Evolutionary conservation across 805 yeast genomes (phyloP), one percentile per base, ranked within the genome.

Genomic region (Scheffersomyces stipitis): DNA sequence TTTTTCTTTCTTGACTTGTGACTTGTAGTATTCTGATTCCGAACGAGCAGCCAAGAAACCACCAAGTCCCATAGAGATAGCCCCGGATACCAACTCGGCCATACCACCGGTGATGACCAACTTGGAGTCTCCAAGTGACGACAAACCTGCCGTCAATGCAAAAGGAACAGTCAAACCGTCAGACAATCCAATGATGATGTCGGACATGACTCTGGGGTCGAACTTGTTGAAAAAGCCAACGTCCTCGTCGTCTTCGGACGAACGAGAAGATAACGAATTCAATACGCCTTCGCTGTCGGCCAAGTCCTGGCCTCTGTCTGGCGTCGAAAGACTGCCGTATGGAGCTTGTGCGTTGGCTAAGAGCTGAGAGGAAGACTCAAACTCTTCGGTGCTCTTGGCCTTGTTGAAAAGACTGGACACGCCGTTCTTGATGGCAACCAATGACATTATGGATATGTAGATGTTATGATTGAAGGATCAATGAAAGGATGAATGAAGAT

Each of bases 91-190:
- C 49, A 91, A 78, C 69, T 91, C 99, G 7, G 98, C 98, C 76
- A 91, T 78, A 16, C 98, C 99, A 73, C 98, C 99, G 18, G 98
- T 89, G 43, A 91, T 89, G 34, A 91, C 99, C 45, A 91, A 75
- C 59, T 78, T 84, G 13, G 96, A 71, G 60, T 87, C 86, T 36
- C 99, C 99, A 36, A 91, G 74, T 1, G 95, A 83, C 1, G 96
- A 84, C 38, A 91, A 74, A 33, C 98, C 99, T 0, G 99, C 98
- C 1, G 98, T 93, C 49, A 93, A 75, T 2, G 99, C 99, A 72
- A 91, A 91, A n/a, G 99, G 99, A 28, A 91, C 99, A 0, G 98
- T 91, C 47, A 91, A 75, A 4, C 99, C 99, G 60, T 91, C 99
- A 24, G 93, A 82, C 34, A 91, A 76, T 4, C 99, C 99, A 55